phyloP scores from a whole-genome alignment of 305 asterid genomes.

The Fraxinus nigra region DNA sequence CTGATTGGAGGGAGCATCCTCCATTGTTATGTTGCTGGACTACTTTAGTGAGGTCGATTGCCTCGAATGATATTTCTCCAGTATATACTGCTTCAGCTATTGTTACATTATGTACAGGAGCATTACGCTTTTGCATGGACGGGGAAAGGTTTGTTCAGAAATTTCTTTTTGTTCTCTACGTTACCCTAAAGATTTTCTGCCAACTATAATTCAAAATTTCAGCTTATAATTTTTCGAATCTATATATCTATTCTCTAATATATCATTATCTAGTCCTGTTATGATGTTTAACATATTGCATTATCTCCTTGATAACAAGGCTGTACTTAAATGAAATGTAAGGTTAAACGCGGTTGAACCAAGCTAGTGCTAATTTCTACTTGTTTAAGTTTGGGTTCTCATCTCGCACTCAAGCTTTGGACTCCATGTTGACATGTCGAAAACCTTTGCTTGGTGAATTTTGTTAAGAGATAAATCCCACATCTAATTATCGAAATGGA shows the following conservation, averaged over 20 bases:
- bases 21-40: constrained; percentile 85
- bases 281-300: neutral
- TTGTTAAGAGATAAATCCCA: neutral
- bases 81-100: constrained; percentile 54
- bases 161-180: constrained; percentile 17
- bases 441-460: neutral
- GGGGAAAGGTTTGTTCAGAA: constrained; percentile 55
- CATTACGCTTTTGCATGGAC: constrained; percentile 65
- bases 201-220: constrained; percentile 9
- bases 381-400: constrained; percentile 4
- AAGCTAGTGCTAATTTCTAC: constrained; percentile 10
- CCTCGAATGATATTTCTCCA: constrained; percentile 52
- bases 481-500: neutral
- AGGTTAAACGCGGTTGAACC: neutral
- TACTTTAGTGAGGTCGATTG: constrained; percentile 44
- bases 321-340: neutral
- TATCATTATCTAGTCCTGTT: neutral
- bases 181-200: constrained; percentile 11
- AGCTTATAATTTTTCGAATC: constrained; percentile 14
- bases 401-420: neutral
- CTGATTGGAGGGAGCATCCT: constrained; percentile 67
- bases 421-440: neutral
- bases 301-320: constrained; percentile 3
- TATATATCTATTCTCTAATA: neutral
- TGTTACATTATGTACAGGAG: constrained; percentile 56